Evolutionary conservation across 768 basidiomycete genomes (phyloP).

Genomic region (Coprinopsis strossmayeri): DNA sequence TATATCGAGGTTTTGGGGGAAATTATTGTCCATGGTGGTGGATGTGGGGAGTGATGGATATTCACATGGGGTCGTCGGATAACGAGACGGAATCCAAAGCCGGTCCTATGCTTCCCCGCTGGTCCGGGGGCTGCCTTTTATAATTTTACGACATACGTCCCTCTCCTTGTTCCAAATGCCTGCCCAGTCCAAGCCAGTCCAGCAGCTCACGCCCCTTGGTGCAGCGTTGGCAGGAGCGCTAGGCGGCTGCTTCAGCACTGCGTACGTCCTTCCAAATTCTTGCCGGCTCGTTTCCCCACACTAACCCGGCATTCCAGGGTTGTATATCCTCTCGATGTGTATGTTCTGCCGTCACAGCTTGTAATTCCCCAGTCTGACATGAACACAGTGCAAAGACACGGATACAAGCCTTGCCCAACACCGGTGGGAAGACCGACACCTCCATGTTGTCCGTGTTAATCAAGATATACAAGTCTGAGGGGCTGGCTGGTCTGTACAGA

Average conservation of each 20-base stretch:
- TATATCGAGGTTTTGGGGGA: conserved; percentile 22
- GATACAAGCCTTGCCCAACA: conserved; percentile 75
- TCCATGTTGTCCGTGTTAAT: conserved; percentile 62
- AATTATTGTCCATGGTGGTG: conserved; percentile 26
- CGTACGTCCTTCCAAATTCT: conserved; percentile 46
- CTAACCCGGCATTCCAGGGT: conserved; percentile 38
- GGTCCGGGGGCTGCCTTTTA: conserved; percentile 13
- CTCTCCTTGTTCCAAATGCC: conserved; percentile 29
- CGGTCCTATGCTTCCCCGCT: conserved; percentile 18
- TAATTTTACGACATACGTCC: conserved; percentile 13
- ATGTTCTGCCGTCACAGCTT: conserved; percentile 24
- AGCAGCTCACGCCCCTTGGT: conserved; percentile 78
- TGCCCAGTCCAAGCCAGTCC: conserved; percentile 49
- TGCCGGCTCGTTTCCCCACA: conserved; percentile 8
- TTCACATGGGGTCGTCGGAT: too few species aligned
- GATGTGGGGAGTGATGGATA: not conserved
- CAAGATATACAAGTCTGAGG: conserved; percentile 74
- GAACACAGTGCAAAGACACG: conserved; percentile 79
- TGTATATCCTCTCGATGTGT: conserved; percentile 96
- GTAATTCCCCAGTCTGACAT: not conserved
- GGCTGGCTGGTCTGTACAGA: conserved; percentile 75
- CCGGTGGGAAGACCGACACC: conserved; percentile 45
- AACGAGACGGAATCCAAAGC: conserved; percentile 5
- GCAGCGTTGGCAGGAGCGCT: conserved; percentile 90
- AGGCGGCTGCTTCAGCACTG: conserved; percentile 89